Evolutionary conservation across 192 early-diverging fungal species (phyloP), one percentile per base, ranked within the genome.

Genomic region (Backusella westeae): DNA sequence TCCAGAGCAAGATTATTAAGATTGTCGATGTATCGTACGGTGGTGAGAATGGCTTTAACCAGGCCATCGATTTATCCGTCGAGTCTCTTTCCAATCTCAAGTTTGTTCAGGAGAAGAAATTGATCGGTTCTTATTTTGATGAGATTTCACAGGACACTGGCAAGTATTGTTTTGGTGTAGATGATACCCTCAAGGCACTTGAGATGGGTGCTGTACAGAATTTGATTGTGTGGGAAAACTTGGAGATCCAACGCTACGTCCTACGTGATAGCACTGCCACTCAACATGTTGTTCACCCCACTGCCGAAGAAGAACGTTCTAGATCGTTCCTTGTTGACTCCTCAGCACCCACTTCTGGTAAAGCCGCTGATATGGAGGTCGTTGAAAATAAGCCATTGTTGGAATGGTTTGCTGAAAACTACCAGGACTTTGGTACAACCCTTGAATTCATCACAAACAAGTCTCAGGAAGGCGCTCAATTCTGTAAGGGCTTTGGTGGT

Each of bases 11-110:
- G 85, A 89, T 99, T 73, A 84, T 99, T 78, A 97, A 95, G 79
- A 88, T 95, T 71, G 94, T 99, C 6, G 98, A 99, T 79, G 97
- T 99, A 26, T 96, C 96, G 32, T 99, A 99, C 79, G 97, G 97
- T 82, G 98, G 98, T 69, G 98, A 98, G 85, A 98, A 98, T 87
- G 98, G 98, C 2, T 99, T 99, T 85, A 97, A 98, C 87, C 89
- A 98, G 86, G 98, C 98, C 6, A 99, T 99, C 77, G 94, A 95
- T 52, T 87, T 99, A 74, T 91, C 93, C 71, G 91, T 91, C 56
- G 96, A 98, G 82, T 88, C 93, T 35, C 87, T 99, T 39, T 87
- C 92, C 78, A 98, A 98, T 81, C 96, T 98, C 84, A 98, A 99
- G 88, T 97, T 99, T 77, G 92, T 99, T 67, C 96, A 98, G 87